phyloP scores from a whole-genome alignment of 495 filamentous ascomycete species.

The Penicillium nucicola region DNA sequence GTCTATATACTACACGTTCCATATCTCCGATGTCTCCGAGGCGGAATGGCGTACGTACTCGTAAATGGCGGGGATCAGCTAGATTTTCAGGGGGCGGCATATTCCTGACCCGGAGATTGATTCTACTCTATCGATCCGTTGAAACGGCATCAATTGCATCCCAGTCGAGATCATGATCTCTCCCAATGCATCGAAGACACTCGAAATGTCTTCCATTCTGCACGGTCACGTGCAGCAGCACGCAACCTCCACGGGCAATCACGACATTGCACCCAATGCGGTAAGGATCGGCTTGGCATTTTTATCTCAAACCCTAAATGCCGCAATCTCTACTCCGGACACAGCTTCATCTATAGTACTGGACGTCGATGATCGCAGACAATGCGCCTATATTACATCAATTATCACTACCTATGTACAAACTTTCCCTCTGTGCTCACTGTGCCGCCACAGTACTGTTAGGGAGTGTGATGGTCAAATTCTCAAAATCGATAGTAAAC shows the following conservation, averaged over 20 bases:
- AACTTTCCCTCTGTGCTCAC: neutral
- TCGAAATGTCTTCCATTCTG: too few relatives aligned
- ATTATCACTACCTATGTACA: neutral
- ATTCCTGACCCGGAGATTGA: conserved; percentile 1
- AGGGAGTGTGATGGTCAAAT: conserved; percentile 38
- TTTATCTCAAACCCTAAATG: conserved; percentile 1
- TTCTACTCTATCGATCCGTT: neutral
- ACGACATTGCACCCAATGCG: conserved; percentile 18
- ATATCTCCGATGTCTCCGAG: neutral
- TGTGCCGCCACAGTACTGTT: conserved; percentile 30
- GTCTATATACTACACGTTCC: neutral
- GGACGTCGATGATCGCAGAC: neutral
- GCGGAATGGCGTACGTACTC: conserved; percentile 13
- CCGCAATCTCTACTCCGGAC: neutral
- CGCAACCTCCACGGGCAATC: conserved; percentile 24
- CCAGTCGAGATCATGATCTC: too few relatives aligned
- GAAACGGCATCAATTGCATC: neutral
- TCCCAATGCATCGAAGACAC: too few relatives aligned
- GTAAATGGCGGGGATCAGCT: conserved; percentile 19
- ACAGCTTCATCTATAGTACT: too few relatives aligned
- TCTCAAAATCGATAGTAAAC: conserved; percentile 41
- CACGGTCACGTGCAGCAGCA: conserved; percentile 19
- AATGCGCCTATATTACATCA: neutral
- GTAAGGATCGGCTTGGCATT: neutral
- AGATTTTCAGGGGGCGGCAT: conserved; percentile 28